Evolutionary conservation across 768 basidiomycete species (phyloP).

Genomic region (Russula sp.): DNA sequence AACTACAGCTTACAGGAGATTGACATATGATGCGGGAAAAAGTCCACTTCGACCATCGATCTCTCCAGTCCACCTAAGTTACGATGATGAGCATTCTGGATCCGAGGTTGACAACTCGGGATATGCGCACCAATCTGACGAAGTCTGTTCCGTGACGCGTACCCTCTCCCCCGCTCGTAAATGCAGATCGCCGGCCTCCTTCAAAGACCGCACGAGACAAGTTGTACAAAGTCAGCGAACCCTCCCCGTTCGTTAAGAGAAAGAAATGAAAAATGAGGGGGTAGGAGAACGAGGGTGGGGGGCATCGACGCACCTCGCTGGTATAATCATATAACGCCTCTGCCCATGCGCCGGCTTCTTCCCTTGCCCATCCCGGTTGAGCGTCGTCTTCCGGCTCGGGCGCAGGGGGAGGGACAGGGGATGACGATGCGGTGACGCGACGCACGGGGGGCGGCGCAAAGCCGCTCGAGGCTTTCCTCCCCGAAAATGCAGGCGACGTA

Average conservation of each 20-base stretch:
- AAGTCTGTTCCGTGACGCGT: slow-evolving; percentile 56
- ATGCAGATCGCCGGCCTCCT: slow-evolving; percentile 66
- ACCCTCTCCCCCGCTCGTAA: slow-evolving; percentile 52
- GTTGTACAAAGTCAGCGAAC: neutral
- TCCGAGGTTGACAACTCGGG: neutral
- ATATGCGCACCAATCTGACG: slow-evolving; percentile 62
- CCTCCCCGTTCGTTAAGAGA: neutral
- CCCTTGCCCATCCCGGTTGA: slow-evolving; percentile 29
- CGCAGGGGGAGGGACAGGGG: neutral
- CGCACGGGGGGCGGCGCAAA: slow-evolving; percentile 51
- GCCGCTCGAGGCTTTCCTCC: slow-evolving; percentile 32
- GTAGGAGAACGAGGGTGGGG: neutral
- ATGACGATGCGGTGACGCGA: neutral
- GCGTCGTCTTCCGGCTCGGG: slow-evolving; percentile 10
- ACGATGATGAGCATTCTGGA: neutral
- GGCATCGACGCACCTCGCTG: slow-evolving; percentile 40
- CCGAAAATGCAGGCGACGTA: slow-evolving; percentile 33
- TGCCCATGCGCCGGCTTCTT: slow-evolving; percentile 61
- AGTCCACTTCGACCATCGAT: slow-evolving; percentile 17
- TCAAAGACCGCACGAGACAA: neutral
- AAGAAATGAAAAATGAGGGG: neutral
- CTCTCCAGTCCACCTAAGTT: slow-evolving; percentile 21
- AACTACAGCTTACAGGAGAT: slow-evolving; percentile 6
- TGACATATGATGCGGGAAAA: slow-evolving; percentile 20
- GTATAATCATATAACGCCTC: slow-evolving; percentile 71